phyloP scores from a whole-genome alignment of 1,284 basidiomycete species.

The Albatrellus sp. region DNA sequence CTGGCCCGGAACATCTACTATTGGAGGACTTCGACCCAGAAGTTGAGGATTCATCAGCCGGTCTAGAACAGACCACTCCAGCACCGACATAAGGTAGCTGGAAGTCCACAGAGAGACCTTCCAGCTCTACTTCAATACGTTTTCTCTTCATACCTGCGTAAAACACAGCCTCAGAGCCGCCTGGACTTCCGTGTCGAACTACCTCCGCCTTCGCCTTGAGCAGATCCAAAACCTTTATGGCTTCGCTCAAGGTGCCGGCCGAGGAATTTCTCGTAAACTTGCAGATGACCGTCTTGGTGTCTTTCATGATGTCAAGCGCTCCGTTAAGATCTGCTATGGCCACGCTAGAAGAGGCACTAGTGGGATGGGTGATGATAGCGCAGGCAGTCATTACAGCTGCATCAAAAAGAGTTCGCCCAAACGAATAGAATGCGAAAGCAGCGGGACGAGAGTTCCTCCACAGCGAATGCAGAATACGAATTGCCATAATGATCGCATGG shows the following conservation, averaged over 20 bases:
- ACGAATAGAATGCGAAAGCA: slow-evolving; percentile 47
- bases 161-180: slow-evolving; percentile 6
- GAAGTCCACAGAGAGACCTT: slow-evolving; percentile 23
- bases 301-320: slow-evolving; percentile 38
- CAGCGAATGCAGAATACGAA: slow-evolving; percentile 27
- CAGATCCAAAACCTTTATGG: slow-evolving; percentile 33
- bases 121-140: slow-evolving; percentile 31
- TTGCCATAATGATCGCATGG: slow-evolving; percentile 41
- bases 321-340: slow-evolving; percentile 35
- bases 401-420: slow-evolving; percentile 46
- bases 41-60: neutral
- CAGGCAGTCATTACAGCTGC: slow-evolving; percentile 51
- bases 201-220: slow-evolving; percentile 36
- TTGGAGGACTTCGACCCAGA: neutral
- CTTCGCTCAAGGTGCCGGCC: slow-evolving; percentile 21
- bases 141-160: slow-evolving; percentile 38
- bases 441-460: slow-evolving; percentile 27
- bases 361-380: slow-evolving; percentile 39
- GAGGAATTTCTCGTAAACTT: slow-evolving; percentile 10
- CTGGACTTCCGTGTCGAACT: slow-evolving; percentile 13
- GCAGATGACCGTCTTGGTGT: slow-evolving; percentile 19
- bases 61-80: slow-evolving; percentile 18
- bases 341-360: slow-evolving; percentile 29
- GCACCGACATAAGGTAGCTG: slow-evolving; percentile 35
- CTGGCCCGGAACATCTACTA: neutral